A percentile compares a stretch with the other conserved stretches of the same genome.
These are phyloP conservation scores for Apophysomyces variabilis DNA, from an alignment of 371 early-diverging fungal species.

Conservation along the genomic window DNA sequence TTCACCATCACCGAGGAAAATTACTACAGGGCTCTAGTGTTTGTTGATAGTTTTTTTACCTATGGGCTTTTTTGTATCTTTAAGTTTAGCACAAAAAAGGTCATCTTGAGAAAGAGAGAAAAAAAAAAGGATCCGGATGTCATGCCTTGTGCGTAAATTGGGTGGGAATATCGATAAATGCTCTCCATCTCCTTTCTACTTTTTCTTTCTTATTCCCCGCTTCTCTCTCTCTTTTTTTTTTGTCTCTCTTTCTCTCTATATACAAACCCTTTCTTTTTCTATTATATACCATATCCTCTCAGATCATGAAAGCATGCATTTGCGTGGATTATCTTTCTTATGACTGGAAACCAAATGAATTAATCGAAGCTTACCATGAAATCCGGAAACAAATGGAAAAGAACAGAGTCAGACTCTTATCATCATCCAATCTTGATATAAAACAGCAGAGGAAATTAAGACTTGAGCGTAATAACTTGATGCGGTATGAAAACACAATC, in stretches of 20 bases:
- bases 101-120: neutral
- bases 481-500: constrained; percentile 43
- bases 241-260: neutral
- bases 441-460: constrained; percentile 4
- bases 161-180: constrained; percentile 10
- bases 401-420: constrained; percentile 3
- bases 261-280: neutral
- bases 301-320: constrained; percentile 17
- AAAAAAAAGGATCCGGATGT: neutral
- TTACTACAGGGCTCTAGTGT: neutral
- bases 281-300: neutral
- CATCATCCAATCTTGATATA: neutral
- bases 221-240: constrained; percentile 2
- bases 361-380: constrained; percentile 18
- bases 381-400: constrained; percentile 15
- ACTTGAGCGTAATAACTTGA: constrained; percentile 26
- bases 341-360: constrained; percentile 22
- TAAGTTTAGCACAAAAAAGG: neutral
- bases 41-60: too few relatives aligned
- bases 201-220: constrained; percentile 8
- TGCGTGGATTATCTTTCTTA: constrained; percentile 28
- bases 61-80: too few relatives aligned
- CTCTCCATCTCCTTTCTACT: neutral
- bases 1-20: too few relatives aligned
- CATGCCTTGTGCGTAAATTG: constrained; percentile 4